Base-by-base conservation (phyloP, 192 early-diverging fungal genomes). In the Mortierella hygrophila region DNA sequence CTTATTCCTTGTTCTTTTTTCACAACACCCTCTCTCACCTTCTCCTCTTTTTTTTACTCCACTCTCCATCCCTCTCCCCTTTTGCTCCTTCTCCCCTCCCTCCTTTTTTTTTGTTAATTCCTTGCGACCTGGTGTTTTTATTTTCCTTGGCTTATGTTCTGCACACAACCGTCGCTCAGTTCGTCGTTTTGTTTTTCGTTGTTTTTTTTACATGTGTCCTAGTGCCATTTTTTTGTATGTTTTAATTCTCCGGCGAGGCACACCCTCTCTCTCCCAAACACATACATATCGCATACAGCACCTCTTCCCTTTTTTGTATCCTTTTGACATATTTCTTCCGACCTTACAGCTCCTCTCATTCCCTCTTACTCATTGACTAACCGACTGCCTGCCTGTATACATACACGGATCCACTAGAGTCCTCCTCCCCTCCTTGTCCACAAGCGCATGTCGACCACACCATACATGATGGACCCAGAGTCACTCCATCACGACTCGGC, bases 381-480 rank as follows among this genome's bases (percentile, higher is more conserved):
- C 21, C 55, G 10, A 6, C n/a, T 11, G 8, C 26, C 26, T 29
- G 11, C 29, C 35, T 42, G 23, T 44, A 37, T 26, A 10, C 75
- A 65, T 26, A 10, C 75, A 65, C 13, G 26, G n/a, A 40, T 49
- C 40, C 57, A 29, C 75, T 57, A 41, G 32, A 76, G 52, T 16
- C 49, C 55, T 49, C 47, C 13, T 46, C 49, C 49, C 5, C 49
- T 6, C n/a, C 55, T 57, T 26, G 7, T 13, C 52, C 65, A 40
- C 37, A 46, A 49, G 15, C 49, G 32, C 70, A 47, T 32, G n/a
- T 68, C 54, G 23, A 40, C 32, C 20, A 55, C 76, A 35, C 60
- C 83, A 57, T 85, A 77, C 78, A 46, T 77, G 83, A 85, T 85
- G 83, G 83, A 85, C 69, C 20, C 78, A 44, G 78, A 85, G 74